Percentiles rank a stretch among this genome's conserved stretches.
Evolutionary conservation across 2,329 filamentous ascomycete genomes (phyloP).

Genomic region (Ilyonectria robusta): DNA sequence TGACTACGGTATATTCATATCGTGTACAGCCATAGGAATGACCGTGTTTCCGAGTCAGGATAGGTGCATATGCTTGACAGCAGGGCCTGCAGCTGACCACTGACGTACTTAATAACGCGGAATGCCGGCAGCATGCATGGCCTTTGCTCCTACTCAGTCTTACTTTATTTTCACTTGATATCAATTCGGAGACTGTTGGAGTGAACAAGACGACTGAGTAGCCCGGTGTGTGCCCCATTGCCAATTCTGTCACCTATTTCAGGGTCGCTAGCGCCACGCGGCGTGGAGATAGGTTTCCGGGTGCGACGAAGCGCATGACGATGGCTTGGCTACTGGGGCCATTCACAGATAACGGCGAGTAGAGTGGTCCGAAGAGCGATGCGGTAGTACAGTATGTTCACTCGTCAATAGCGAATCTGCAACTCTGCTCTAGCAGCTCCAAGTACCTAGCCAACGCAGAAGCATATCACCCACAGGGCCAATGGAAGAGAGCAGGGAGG

Average conservation of each 20-base stretch:
- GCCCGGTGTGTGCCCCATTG: not conserved
- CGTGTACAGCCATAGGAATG: not conserved
- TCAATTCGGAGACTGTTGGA: not conserved
- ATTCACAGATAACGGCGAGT: constrained; percentile 6
- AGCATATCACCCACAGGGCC: not conserved
- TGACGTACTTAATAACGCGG: not conserved
- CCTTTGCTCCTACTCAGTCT: not conserved
- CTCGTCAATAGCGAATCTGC: not conserved
- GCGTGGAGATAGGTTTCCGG: not conserved
- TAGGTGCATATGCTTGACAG: constrained; percentile 16
- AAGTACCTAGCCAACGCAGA: constrained; percentile 18
- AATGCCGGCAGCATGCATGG: constrained; percentile 12
- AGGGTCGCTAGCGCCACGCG: not conserved
- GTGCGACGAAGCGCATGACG: not conserved
- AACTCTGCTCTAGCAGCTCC: constrained; percentile 10
- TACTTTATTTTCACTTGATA: not conserved
- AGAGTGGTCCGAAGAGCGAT: not conserved
- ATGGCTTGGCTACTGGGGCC: constrained; percentile 2
- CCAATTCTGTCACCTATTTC: not conserved
- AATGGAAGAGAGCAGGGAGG: constrained; percentile 5
- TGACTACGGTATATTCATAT: too few relatives aligned
- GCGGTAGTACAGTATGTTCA: constrained; percentile 7
- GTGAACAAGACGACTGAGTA: not conserved
- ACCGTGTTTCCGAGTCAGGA: not conserved
- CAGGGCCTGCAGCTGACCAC: constrained; percentile 10